Evolutionary conservation across 192 early-diverging fungal species (phyloP).

Genomic region (Backusella morwellensis): DNA sequence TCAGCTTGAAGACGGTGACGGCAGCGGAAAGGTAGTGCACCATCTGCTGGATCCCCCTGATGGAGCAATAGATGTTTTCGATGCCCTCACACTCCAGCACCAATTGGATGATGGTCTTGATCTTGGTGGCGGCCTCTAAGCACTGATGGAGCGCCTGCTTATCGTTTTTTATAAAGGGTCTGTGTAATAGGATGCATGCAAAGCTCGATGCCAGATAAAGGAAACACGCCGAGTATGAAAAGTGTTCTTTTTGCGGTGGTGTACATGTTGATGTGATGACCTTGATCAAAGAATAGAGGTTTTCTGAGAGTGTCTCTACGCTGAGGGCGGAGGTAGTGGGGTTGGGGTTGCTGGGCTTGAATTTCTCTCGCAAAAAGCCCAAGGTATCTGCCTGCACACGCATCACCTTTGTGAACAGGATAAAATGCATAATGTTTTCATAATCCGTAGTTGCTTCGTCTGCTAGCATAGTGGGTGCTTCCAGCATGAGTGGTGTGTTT

Average conservation of each 20-base stretch:
- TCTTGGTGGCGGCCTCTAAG: background rate
- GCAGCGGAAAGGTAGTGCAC: constrained; percentile 11
- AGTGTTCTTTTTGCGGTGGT: background rate
- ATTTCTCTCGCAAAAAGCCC: background rate
- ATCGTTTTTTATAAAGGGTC: background rate
- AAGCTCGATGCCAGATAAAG: constrained; percentile 1
- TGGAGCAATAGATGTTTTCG: constrained; percentile 16
- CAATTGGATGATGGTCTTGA: background rate
- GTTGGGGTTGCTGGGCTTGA: background rate
- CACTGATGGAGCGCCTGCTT: background rate
- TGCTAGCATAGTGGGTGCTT: background rate
- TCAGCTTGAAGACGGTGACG: background rate
- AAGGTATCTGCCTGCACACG: constrained; percentile 1
- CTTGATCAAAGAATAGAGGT: background rate
- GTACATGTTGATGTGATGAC: background rate
- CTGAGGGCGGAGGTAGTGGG: too few relatives aligned
- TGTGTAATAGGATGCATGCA: background rate
- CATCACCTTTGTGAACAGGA: background rate
- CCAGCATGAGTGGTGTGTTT: background rate
- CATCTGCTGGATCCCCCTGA: constrained; percentile 17
- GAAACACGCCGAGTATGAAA: background rate
- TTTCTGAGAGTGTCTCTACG: background rate
- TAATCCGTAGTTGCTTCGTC: background rate
- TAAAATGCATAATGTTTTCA: constrained; percentile 13
- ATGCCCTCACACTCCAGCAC: constrained; percentile 6